phyloP scores from a whole-genome alignment of 441 rosid species.

The Adansonia madagascariensis region DNA sequence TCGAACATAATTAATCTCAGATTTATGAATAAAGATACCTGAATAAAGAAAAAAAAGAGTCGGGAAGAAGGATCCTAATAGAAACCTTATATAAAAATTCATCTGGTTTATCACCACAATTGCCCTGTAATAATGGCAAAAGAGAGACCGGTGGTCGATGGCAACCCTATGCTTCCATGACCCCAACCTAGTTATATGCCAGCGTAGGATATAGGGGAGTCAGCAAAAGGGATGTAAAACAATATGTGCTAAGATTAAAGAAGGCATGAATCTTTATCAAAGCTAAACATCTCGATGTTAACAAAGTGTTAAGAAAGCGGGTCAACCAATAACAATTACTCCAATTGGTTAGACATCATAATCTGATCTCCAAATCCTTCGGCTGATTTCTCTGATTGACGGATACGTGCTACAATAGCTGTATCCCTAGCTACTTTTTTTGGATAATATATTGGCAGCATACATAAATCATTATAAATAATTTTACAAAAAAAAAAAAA shows the following conservation, averaged over 20 bases:
- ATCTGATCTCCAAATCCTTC: background rate
- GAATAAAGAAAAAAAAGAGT: too few species aligned
- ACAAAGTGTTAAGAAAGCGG: conserved; percentile 11
- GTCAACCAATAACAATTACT: conserved; percentile 12
- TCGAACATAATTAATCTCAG: too few species aligned
- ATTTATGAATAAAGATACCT: too few species aligned
- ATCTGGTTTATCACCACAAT: background rate
- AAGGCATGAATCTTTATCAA: background rate
- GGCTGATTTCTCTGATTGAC: background rate
- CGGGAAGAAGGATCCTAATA: too few species aligned
- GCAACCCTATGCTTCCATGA: background rate
- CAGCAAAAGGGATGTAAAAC: background rate
- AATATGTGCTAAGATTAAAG: background rate
- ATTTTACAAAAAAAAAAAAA: too few species aligned
- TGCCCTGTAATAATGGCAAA: background rate
- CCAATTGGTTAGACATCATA: conserved; percentile 15
- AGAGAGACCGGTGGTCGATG: background rate
- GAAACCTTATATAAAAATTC: background rate
- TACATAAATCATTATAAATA: too few species aligned
- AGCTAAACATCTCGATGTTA: background rate
- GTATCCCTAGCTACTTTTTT: background rate
- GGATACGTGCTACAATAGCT: background rate
- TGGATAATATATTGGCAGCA: too few species aligned
- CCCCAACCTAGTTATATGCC: conserved; percentile 9
- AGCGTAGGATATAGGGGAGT: background rate